Evolutionary conservation across 768 basidiomycete species (phyloP), one percentile per base, ranked within the genome.

Genomic region (Glaciozyma antarctica): DNA sequence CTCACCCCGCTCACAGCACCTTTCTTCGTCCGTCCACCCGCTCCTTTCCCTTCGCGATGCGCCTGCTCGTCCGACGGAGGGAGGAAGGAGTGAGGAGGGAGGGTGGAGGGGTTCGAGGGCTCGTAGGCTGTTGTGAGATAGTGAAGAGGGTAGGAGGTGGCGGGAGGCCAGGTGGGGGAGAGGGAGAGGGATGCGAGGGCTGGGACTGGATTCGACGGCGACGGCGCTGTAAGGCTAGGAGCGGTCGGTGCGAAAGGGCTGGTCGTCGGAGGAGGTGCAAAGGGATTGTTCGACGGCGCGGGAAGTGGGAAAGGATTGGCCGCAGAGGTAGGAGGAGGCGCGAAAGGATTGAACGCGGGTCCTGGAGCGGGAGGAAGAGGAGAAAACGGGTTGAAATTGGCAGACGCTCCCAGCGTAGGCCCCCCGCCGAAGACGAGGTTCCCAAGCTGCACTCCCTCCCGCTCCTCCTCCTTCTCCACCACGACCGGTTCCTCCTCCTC

Each of bases 251-350:
- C 70, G 60, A 83, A 84, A 16, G 82, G 73, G 57, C 49, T 56
- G 12, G 32, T 6, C 19, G 44, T 21, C 7, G 61, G 24, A 6
- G 59, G 9, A 7, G 57, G 55, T 19, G 53, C 61, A 45, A 63
- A 68, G 5, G 63, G 63, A 17, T 61, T 64, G n/a, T 43, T 12
- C 24, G 53, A 6, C 8, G 58, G 2, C 0, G 63, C 16, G 0
- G 61, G 45, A 45, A 44, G 48, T 0, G 85, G 81, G 74, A 90
- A 90, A 4, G 88, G 88, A 71, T 89, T 90, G 16, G 73, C 68
- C 66, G 80, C 79, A 15, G 79, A 67, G 32, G 30, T 26, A 21
- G 61, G 10, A 6, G 57, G n/a, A 5, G 58, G n/a, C 16, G 54
- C 54, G 24, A 61, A 61, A 28, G 55, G 56, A 32, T 54, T 32